Evolutionary conservation across 139 green algal species (phyloP).

Genomic region (Asterochloris sp.): DNA sequence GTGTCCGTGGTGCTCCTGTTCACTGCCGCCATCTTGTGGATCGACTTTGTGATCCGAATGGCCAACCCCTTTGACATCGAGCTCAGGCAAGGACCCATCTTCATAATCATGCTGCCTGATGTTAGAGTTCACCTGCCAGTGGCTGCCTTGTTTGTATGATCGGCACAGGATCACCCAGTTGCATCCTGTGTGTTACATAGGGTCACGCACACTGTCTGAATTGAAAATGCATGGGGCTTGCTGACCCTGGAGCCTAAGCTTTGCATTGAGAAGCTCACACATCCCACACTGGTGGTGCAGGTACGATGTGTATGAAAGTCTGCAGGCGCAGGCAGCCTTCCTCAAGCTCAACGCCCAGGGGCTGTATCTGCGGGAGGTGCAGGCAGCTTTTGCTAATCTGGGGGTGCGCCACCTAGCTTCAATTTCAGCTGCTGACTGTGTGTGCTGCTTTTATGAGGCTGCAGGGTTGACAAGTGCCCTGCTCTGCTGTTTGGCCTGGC

Average conservation of each 20-base stretch:
- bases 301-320: slow-evolving; percentile 60
- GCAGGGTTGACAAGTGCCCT: no score
- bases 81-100: slow-evolving; percentile 21
- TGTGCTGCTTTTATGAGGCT: no score
- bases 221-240: no score
- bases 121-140: no score
- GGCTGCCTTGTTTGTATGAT: no score
- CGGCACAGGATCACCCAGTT: no score
- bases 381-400: slow-evolving; percentile 33
- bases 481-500: no score
- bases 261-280: neutral
- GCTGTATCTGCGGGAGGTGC: slow-evolving; percentile 22
- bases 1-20: slow-evolving; percentile 64
- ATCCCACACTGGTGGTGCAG: neutral
- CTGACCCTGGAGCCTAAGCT: neutral
- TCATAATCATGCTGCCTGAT: no score
- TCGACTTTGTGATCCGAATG: slow-evolving; percentile 45
- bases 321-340: slow-evolving; percentile 55
- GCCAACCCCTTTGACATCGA: slow-evolving; percentile 54
- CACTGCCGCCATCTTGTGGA: slow-evolving; percentile 64
- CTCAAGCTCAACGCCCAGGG: slow-evolving; percentile 48
- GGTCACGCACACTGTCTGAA: no score
- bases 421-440: neutral
- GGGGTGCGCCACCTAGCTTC: slow-evolving; percentile 2
- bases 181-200: no score